Conservation (phyloP, 495 filamentous ascomycete genomes). For the Tuber aestivum region DNA sequence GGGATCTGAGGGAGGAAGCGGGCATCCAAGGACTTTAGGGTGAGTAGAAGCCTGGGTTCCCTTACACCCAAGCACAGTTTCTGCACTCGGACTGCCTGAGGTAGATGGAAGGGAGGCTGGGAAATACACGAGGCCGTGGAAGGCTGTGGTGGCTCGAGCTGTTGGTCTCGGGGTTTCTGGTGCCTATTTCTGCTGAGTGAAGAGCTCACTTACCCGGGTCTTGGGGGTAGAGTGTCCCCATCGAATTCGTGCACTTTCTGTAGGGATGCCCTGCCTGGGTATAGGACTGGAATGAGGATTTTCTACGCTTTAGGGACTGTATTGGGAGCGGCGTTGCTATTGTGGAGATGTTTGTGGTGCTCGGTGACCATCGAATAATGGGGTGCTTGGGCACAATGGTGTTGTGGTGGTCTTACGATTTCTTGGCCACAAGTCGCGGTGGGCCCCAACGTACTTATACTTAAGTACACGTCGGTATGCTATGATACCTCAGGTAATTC, state of each 20-base stretch:
- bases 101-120: slow-evolving; percentile 31
- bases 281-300: background rate
- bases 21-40: slow-evolving; percentile 19
- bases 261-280: background rate
- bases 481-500: background rate
- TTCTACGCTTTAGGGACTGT: background rate
- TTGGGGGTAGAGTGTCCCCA: background rate
- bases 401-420: background rate
- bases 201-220: background rate
- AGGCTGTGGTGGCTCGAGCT: background rate
- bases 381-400: background rate
- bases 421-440: background rate
- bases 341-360: background rate
- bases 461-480: background rate
- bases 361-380: background rate
- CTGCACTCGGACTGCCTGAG: slow-evolving; percentile 32
- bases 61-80: slow-evolving; percentile 13
- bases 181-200: background rate
- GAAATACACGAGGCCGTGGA: slow-evolving; percentile 30
- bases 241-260: background rate
- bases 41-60: slow-evolving; percentile 4
- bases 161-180: background rate
- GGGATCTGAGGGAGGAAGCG: slow-evolving; percentile 9
- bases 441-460: background rate
- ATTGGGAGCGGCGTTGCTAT: background rate